Percentiles rank a stretch among this genome's conserved stretches.
These are phyloP conservation scores for Casuarina cunninghamiana DNA, from an alignment of 306 rosid species.

Conservation along the genomic window DNA sequence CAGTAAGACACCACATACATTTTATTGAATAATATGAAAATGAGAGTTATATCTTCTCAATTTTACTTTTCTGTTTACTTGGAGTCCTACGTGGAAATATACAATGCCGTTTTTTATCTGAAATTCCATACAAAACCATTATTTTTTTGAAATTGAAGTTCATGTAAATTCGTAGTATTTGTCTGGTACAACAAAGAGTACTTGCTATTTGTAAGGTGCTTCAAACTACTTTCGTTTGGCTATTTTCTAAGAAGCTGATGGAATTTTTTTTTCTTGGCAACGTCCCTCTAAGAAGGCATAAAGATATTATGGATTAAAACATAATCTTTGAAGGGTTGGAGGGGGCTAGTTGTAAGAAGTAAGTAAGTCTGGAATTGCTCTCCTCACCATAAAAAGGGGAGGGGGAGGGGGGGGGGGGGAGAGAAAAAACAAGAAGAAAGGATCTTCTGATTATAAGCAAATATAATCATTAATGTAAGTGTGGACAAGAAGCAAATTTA, in stretches of 20 bases:
- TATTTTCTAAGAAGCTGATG: not conserved
- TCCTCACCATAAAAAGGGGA: too few relatives aligned
- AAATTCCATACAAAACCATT: too few relatives aligned
- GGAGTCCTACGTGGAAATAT: too few relatives aligned
- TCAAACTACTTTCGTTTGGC: not conserved
- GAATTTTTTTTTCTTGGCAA: not conserved
- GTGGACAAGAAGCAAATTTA: not conserved
- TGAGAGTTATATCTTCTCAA: not conserved
- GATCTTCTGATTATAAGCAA: too few relatives aligned
- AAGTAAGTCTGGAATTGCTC: too few relatives aligned
- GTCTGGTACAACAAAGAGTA: not conserved
- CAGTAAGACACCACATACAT: not conserved
- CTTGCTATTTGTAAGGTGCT: not conserved
- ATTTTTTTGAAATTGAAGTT: too few relatives aligned
- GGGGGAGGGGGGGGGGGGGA: too few relatives aligned
- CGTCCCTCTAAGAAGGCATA: not conserved
- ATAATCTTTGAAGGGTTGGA: too few relatives aligned
- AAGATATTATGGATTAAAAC: not conserved
- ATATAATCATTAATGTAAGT: not conserved
- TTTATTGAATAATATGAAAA: not conserved
- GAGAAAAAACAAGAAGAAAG: too few relatives aligned
- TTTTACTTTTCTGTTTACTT: not conserved
- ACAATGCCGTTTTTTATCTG: too few relatives aligned
- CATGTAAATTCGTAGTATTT: too few relatives aligned
- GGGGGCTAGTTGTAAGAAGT: too few relatives aligned